Evolutionary conservation across 1,284 basidiomycete species (phyloP), one percentile per base, ranked within the genome.

Genomic region (Sanguinoderma infundibulare): DNA sequence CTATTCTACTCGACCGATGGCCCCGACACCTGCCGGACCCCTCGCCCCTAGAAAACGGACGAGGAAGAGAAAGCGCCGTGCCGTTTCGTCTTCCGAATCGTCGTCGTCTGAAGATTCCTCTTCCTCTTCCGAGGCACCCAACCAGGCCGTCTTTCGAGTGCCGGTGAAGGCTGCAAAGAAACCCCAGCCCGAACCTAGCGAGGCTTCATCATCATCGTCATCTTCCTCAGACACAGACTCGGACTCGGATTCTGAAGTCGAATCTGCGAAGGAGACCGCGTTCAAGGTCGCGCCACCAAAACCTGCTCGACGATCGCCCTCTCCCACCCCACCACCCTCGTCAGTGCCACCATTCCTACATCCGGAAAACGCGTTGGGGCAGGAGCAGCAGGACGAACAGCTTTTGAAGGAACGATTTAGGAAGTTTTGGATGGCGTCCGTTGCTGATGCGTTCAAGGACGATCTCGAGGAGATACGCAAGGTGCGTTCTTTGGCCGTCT

Each of bases 391-490:
- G 59, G 75, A 78, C 36, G 87, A 91, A 60, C 74, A 83, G 50
- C 71, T 73, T 2, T 70, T 93, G 68, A 87, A 84, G 65, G 84
- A 84, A 30, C 83, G 80, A 44, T 93, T 93, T 70, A 78, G 85
- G 58, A 87, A 87, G 70, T 92, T 93, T 70, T 94, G 91, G 90
- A 92, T 94, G 90, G 74, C 84, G 3, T 84, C 87, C 2, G 81
- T 93, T 3, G 91, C 87, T 1, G 91, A 93, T 72, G 90, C 85
- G 17, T 94, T 93, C 74, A 83, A 83, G 63, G 87, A 90, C 54
- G 91, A 93, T 72, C 77, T 94, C 20, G 89, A 91, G 68, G 82
- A 87, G 68, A 87, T 93, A 68, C 85, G 87, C 44, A 92, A 92
- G 80, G 91, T 88, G 59, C 32, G 77, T 53, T 12, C 17, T 53